A percentile compares a stretch with the other conserved stretches of the same genome.
Evolutionary conservation across 208 protist genomes (phyloP).

Genomic region (Leishmania mexicana): DNA sequence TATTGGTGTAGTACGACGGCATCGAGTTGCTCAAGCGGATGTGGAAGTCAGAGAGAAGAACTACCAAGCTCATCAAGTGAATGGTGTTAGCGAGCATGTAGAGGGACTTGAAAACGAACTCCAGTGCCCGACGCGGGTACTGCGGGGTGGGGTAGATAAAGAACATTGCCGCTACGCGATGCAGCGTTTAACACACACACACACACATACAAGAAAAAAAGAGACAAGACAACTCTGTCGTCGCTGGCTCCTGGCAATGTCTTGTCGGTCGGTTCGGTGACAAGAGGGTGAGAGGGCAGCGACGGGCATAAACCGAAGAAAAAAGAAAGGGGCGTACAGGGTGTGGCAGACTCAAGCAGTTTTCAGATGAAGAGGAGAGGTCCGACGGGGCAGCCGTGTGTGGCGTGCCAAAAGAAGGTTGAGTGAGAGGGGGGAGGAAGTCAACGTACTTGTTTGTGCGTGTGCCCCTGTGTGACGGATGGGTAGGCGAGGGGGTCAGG

Average conservation of each 20-base stretch:
- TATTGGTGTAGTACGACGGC: slow-evolving; percentile 58
- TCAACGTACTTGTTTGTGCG: background rate
- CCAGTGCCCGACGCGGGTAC: slow-evolving; percentile 64
- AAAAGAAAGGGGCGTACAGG: background rate
- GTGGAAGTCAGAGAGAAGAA: slow-evolving; percentile 75
- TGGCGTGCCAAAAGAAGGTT: background rate
- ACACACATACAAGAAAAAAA: background rate
- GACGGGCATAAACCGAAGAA: background rate
- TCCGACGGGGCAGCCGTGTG: background rate
- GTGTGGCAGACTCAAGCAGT: background rate
- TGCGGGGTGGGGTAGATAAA: slow-evolving; percentile 74
- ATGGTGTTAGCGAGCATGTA: slow-evolving; percentile 56
- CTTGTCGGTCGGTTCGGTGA: background rate
- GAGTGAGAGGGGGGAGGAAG: background rate
- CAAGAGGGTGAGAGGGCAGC: background rate
- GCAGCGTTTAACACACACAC: background rate
- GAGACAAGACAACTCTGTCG: background rate
- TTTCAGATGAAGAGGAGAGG: background rate
- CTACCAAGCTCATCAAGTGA: slow-evolving; percentile 52
- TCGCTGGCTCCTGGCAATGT: background rate
- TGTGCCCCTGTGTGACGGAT: background rate
- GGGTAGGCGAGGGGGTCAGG: background rate
- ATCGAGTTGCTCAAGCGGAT: slow-evolving; percentile 56
- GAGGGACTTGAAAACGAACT: slow-evolving; percentile 70
- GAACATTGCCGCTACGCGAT: slow-evolving; percentile 48